Evolutionary conservation across 2,329 filamentous ascomycete genomes (phyloP).

Genomic region (Cercospora nicotianae): DNA sequence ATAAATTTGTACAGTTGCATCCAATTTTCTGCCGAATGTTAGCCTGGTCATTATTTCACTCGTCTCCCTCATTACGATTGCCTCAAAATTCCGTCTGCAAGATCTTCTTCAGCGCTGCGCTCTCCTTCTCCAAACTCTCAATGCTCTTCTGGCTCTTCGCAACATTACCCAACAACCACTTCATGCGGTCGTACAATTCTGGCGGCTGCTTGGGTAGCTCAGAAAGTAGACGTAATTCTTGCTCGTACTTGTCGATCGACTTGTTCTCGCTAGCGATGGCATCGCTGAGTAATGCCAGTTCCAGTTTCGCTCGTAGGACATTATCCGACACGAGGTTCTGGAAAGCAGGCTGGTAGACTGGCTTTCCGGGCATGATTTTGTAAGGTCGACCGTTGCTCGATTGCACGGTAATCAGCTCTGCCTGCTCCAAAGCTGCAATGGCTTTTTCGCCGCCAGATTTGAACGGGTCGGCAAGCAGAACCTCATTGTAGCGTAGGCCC

Average conservation of each 20-base stretch:
- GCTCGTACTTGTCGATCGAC: conserved; percentile 75
- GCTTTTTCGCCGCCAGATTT: conserved; percentile 70
- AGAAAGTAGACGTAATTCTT: conserved; percentile 71
- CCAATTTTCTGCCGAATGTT: conserved; percentile 13
- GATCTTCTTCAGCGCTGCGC: conserved; percentile 69
- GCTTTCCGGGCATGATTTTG: conserved; percentile 75
- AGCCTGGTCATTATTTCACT: background rate
- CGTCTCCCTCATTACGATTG: background rate
- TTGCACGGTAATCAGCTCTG: conserved; percentile 79
- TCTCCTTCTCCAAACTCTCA: conserved; percentile 70
- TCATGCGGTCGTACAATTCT: conserved; percentile 65
- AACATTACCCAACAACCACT: conserved; percentile 74
- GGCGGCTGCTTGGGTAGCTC: conserved; percentile 68
- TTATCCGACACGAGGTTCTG: conserved; percentile 67
- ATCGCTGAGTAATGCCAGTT: conserved; percentile 66
- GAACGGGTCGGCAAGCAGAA: conserved; percentile 76
- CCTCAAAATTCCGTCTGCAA: conserved; percentile 55
- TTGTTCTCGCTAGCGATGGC: conserved; percentile 70
- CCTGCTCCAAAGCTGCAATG: conserved; percentile 76
- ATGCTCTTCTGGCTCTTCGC: conserved; percentile 73
- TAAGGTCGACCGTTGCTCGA: conserved; percentile 74
- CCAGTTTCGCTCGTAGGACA: conserved; percentile 70
- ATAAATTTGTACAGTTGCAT: conserved; percentile 17
- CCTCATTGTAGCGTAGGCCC: conserved; percentile 77
- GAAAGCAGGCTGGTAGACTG: conserved; percentile 85